These are phyloP conservation scores for Coemansia sp. DNA, from an alignment of 371 early-diverging fungal genomes.

Conservation along the genomic window DNA sequence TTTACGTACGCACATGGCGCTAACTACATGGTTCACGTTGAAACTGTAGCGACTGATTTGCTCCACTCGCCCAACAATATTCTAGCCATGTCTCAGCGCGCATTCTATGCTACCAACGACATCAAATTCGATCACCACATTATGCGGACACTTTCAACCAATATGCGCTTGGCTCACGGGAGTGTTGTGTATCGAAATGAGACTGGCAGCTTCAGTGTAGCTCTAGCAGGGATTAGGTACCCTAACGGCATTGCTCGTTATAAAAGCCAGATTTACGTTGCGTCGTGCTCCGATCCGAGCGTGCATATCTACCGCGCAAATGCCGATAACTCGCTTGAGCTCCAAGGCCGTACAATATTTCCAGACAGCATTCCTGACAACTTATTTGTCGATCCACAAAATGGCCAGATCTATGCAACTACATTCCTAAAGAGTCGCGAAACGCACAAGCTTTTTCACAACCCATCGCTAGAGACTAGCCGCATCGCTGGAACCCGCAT, in stretches of 20 bases:
- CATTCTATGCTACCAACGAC: slow-evolving; percentile 60
- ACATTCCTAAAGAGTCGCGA: slow-evolving; percentile 21
- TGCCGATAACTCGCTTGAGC: slow-evolving; percentile 5
- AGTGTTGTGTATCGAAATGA: slow-evolving; percentile 36
- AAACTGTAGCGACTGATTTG: slow-evolving; percentile 54
- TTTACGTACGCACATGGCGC: slow-evolving; percentile 52
- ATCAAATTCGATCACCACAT: slow-evolving; percentile 27
- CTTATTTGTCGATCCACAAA: slow-evolving; percentile 30
- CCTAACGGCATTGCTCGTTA: slow-evolving; percentile 41
- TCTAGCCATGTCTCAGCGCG: slow-evolving; percentile 51
- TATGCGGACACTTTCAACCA: slow-evolving; percentile 24
- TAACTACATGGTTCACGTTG: slow-evolving; percentile 49
- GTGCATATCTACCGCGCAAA: slow-evolving; percentile 24
- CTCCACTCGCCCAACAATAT: slow-evolving; percentile 58
- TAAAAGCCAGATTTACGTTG: slow-evolving; percentile 32
- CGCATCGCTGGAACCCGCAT: slow-evolving; percentile 30
- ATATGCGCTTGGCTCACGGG: slow-evolving; percentile 22
- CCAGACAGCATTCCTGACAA: slow-evolving; percentile 36
- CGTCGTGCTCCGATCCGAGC: slow-evolving; percentile 38
- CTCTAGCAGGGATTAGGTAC: slow-evolving; percentile 21
- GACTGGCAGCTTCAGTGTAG: slow-evolving; percentile 22
- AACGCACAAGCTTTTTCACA: slow-evolving; percentile 21
- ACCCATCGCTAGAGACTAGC: slow-evolving; percentile 33
- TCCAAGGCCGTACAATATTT: slow-evolving; percentile 23
- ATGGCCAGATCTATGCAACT: slow-evolving; percentile 35